Conservation (phyloP, 2,329 filamentous ascomycete species). For the Penicillium sclerotigenum region DNA sequence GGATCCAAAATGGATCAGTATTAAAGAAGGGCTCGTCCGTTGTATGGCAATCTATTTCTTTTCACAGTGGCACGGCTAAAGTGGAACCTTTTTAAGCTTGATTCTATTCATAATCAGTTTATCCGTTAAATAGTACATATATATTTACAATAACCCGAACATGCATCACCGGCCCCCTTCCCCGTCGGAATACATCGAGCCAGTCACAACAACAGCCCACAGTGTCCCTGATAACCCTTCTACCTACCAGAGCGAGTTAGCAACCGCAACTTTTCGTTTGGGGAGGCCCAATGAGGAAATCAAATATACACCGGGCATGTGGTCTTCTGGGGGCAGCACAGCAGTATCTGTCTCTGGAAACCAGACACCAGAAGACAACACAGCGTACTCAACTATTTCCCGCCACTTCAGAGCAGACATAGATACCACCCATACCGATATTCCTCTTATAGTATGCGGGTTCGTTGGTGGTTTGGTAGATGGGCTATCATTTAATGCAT, state of each 20-base stretch:
- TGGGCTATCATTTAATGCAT: constrained; percentile 42
- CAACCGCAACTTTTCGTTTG: not conserved
- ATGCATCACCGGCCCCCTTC: constrained; percentile 1
- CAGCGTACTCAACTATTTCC: constrained; percentile 13
- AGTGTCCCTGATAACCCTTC: not conserved
- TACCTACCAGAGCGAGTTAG: not conserved
- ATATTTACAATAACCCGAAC: not conserved
- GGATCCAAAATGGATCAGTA: constrained; percentile 8
- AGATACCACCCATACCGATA: constrained; percentile 26
- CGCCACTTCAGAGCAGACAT: constrained; percentile 25
- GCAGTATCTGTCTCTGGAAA: constrained; percentile 23
- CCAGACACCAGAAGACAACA: constrained; percentile 11
- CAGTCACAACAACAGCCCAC: not conserved
- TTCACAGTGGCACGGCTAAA: not conserved
- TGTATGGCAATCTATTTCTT: not conserved
- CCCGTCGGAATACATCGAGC: not conserved
- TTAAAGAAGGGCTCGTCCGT: not conserved
- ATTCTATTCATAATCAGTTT: not conserved
- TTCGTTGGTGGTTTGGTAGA: constrained; percentile 42
- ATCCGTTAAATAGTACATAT: not conserved
- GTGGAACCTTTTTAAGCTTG: not conserved
- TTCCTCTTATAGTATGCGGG: constrained; percentile 35
- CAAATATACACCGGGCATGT: constrained; percentile 20
- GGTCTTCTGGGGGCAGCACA: constrained; percentile 25
- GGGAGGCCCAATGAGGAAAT: constrained; percentile 1